phyloP scores from a whole-genome alignment of 768 basidiomycete species.

The Collybia sp. region DNA sequence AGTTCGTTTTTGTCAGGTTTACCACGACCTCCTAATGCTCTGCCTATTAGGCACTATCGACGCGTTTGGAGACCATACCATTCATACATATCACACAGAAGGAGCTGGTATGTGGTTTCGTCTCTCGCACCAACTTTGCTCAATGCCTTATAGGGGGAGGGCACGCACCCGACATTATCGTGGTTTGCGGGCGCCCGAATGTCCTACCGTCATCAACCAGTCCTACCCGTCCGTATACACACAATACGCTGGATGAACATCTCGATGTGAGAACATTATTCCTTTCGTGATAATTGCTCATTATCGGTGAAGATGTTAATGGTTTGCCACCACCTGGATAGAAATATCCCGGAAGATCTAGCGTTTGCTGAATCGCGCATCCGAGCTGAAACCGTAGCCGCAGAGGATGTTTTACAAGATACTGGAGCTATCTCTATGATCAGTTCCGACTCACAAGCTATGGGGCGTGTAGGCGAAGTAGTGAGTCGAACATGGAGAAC shows the following conservation, averaged over 20 bases:
- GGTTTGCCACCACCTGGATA: slow-evolving; percentile 98
- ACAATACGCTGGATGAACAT: slow-evolving; percentile 95
- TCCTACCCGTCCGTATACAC: slow-evolving; percentile 88
- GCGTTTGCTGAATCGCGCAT: slow-evolving; percentile 97
- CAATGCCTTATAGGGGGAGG: slow-evolving; percentile 61
- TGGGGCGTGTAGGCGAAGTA: slow-evolving; percentile 98
- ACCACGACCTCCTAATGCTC: slow-evolving; percentile 1
- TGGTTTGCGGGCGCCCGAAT: slow-evolving; percentile 86
- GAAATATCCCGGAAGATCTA: slow-evolving; percentile 87
- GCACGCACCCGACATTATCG: slow-evolving; percentile 97
- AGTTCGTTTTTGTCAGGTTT: slow-evolving; percentile 42
- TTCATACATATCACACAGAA: slow-evolving; percentile 97
- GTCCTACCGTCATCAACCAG: slow-evolving; percentile 97
- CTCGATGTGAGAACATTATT: slow-evolving; percentile 65
- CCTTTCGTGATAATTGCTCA: not conserved
- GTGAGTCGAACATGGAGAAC: slow-evolving; percentile 92
- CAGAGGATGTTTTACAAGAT: slow-evolving; percentile 94
- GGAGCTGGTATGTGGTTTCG: slow-evolving; percentile 63
- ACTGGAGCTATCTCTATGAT: slow-evolving; percentile 95
- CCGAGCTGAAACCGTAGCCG: slow-evolving; percentile 93
- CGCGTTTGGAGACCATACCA: slow-evolving; percentile 86
- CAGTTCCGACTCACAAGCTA: slow-evolving; percentile 94
- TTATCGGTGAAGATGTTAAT: slow-evolving; percentile 81
- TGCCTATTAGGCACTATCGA: slow-evolving; percentile 68
- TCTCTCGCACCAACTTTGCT: not conserved